A percentile compares a stretch with the other conserved stretches of the same genome.
Conservation (phyloP, 1,139 yeast species). For the Blastobotrys malaysiensis region DNA sequence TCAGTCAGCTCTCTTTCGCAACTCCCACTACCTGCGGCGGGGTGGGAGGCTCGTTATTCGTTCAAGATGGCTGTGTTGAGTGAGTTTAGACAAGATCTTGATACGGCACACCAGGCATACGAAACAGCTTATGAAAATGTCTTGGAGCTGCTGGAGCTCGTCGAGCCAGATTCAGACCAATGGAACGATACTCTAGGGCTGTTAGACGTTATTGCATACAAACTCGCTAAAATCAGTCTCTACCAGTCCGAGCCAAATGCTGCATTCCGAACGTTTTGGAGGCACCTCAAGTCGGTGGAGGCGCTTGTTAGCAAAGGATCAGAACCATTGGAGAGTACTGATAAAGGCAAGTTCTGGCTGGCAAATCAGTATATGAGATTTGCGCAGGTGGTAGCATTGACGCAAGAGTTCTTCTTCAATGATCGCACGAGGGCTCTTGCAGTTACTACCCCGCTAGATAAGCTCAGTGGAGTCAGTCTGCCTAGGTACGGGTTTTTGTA, state of each 20-base stretch:
- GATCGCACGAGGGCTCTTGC: background rate
- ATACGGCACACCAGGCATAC: constrained; percentile 42
- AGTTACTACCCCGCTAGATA: background rate
- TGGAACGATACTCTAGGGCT: constrained; percentile 46
- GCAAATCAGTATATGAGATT: constrained; percentile 47
- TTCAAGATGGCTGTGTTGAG: constrained; percentile 45
- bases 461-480: constrained; percentile 26
- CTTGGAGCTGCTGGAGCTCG: constrained; percentile 35
- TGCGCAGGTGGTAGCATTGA: constrained; percentile 47
- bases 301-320: constrained; percentile 26
- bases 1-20: constrained; percentile 3
- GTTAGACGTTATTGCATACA: constrained; percentile 57
- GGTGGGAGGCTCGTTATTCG: constrained; percentile 47
- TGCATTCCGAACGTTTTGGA: constrained; percentile 58
- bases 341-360: constrained; percentile 34
- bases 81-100: constrained; percentile 44
- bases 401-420: constrained; percentile 36
- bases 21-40: constrained; percentile 30
- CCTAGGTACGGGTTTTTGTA: constrained; percentile 46
- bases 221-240: constrained; percentile 56
- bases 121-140: constrained; percentile 47
- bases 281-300: constrained; percentile 50
- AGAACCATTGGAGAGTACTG: constrained; percentile 9
- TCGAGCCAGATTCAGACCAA: constrained; percentile 19
- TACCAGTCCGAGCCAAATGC: constrained; percentile 54